Percentiles rank a stretch among this genome's conserved stretches.
phyloP scores from a whole-genome alignment of 73 alveolate genomes.

The Paramecium tetraurelia region DNA sequence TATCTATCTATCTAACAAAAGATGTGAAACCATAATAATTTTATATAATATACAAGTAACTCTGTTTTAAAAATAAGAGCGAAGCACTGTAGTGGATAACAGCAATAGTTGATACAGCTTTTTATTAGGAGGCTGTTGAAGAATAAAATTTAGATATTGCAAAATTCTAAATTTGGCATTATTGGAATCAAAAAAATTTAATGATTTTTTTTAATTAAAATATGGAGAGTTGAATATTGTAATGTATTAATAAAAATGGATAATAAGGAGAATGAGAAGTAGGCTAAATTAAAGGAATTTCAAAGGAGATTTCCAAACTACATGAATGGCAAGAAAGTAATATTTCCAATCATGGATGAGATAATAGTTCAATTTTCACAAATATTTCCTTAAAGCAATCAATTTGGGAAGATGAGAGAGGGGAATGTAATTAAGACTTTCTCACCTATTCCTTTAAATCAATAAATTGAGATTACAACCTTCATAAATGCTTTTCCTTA shows the following conservation, averaged over 20 bases:
- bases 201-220: neutral
- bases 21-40: no score
- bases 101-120: no score
- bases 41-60: neutral
- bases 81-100: neutral
- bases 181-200: neutral
- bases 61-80: no score
- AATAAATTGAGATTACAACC: neutral
- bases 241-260: neutral
- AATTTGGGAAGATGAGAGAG: neutral
- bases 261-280: neutral
- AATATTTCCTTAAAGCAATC: neutral
- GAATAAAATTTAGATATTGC: neutral
- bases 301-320: neutral
- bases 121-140: neutral
- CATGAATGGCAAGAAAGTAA: neutral
- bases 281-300: neutral
- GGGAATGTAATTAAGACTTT: neutral
- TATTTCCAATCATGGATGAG: slow-evolving; percentile 13
- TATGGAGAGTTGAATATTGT: neutral
- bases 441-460: neutral
- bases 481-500: neutral
- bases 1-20: neutral
- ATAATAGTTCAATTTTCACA: neutral
- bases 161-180: neutral